These are phyloP conservation scores for Saccharomycopsis fibuligera DNA, from an alignment of 805 yeast genomes.

Conservation along the genomic window DNA sequence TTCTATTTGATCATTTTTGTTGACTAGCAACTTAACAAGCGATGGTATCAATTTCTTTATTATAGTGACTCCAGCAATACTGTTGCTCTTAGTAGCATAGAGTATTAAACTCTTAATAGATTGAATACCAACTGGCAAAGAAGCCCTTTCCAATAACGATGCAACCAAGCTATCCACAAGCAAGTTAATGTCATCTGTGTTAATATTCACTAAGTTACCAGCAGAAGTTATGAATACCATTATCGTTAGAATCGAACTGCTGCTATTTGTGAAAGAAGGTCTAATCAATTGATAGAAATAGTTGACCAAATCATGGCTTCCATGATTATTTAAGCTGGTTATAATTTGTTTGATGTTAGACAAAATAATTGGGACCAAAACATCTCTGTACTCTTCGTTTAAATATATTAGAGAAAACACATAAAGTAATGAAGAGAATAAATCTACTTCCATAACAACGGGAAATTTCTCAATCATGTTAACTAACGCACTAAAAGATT, in stretches of 20 bases:
- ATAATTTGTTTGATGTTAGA: slow-evolving; percentile 45
- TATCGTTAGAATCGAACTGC: slow-evolving; percentile 35
- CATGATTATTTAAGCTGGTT: slow-evolving; percentile 27
- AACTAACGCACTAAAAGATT: slow-evolving; percentile 46
- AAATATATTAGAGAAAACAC: slow-evolving; percentile 54
- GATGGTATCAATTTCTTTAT: slow-evolving; percentile 42
- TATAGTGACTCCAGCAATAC: slow-evolving; percentile 29
- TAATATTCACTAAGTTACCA: slow-evolving; percentile 29
- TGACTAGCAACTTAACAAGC: slow-evolving; percentile 31
- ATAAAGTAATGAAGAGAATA: slow-evolving; percentile 63
- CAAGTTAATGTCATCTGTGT: slow-evolving; percentile 32
- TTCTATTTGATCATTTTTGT: slow-evolving; percentile 23
- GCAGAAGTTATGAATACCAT: slow-evolving; percentile 40
- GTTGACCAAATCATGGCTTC: slow-evolving; percentile 27
- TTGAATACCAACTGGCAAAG: slow-evolving; percentile 43
- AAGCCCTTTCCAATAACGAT: slow-evolving; percentile 32
- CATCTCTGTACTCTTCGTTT: slow-evolving; percentile 30
- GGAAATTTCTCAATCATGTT: slow-evolving; percentile 63
- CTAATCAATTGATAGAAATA: slow-evolving; percentile 36
- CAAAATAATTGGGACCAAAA: slow-evolving; percentile 45
- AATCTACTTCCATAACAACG: slow-evolving; percentile 58
- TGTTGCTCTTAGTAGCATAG: slow-evolving; percentile 26
- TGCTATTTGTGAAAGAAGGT: slow-evolving; percentile 24
- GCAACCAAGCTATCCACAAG: slow-evolving; percentile 31
- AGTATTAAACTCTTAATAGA: slow-evolving; percentile 54